Evolutionary conservation across 768 basidiomycete species (phyloP).

Genomic region (Boletus patriciae): DNA sequence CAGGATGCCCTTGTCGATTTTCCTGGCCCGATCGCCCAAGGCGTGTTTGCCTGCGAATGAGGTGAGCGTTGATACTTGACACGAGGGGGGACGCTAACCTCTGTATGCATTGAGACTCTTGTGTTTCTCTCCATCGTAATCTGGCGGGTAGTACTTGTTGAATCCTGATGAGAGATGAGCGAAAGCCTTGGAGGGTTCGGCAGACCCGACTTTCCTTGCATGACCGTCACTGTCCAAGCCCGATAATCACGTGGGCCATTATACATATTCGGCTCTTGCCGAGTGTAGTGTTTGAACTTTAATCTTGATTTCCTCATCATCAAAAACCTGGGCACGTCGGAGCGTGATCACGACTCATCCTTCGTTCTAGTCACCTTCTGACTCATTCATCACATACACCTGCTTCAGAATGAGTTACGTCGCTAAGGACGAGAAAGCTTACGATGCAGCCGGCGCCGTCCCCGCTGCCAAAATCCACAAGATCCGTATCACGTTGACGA

Average conservation of each 20-base stretch:
- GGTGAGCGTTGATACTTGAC: not conserved
- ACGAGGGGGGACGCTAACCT: constrained; percentile 43
- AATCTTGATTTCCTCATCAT: constrained; percentile 33
- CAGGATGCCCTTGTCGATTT: constrained; percentile 93
- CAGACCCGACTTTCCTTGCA: constrained; percentile 42
- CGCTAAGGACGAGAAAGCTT: constrained; percentile 98
- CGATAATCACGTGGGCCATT: not conserved
- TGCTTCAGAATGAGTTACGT: constrained; percentile 86
- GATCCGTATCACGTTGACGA: constrained; percentile 98
- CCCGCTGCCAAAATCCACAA: constrained; percentile 95
- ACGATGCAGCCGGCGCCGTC: constrained; percentile 89
- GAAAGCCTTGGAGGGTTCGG: not conserved
- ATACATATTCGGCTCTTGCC: constrained; percentile 14
- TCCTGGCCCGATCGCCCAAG: constrained; percentile 87
- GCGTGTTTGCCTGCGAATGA: constrained; percentile 80
- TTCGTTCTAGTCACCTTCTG: constrained; percentile 70
- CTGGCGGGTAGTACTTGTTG: constrained; percentile 80
- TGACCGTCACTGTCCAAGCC: constrained; percentile 21
- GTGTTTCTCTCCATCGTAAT: constrained; percentile 70
- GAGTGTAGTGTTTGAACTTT: constrained; percentile 29
- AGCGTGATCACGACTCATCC: not conserved
- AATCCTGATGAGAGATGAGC: constrained; percentile 47
- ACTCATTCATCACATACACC: constrained; percentile 48
- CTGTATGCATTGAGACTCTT: constrained; percentile 70
- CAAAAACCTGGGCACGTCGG: constrained; percentile 30